phyloP scores from a whole-genome alignment of 768 basidiomycete genomes.

The Suillus fuscotomentosus region DNA sequence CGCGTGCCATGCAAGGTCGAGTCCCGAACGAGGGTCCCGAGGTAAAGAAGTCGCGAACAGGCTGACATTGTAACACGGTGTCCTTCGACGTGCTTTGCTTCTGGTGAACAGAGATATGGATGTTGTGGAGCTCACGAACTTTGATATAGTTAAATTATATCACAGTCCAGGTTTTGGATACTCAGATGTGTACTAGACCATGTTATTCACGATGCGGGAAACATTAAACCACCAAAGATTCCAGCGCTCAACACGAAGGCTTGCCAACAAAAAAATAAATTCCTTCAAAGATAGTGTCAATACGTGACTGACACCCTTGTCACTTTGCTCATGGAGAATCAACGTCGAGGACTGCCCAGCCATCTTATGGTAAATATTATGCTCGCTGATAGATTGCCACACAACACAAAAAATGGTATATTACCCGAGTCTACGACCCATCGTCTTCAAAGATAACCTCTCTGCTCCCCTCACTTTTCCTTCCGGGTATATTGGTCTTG shows the following conservation, averaged over 20 bases:
- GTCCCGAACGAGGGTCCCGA: slow-evolving; percentile 8
- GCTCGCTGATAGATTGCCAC: neutral
- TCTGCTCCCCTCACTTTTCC: slow-evolving; percentile 40
- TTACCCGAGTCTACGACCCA: neutral
- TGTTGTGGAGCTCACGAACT: neutral
- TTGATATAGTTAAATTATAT: neutral
- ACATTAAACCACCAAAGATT: neutral
- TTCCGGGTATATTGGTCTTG: slow-evolving; percentile 33
- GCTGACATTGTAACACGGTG: slow-evolving; percentile 13
- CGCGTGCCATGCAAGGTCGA: slow-evolving; percentile 7
- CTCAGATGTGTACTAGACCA: neutral
- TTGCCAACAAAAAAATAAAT: neutral
- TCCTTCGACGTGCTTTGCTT: slow-evolving; percentile 4
- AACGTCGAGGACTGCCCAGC: neutral
- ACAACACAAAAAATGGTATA: neutral
- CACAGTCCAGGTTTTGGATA: neutral
- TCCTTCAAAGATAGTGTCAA: neutral
- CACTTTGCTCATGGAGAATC: neutral
- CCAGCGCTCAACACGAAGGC: neutral
- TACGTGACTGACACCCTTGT: neutral
- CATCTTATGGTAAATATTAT: slow-evolving; percentile 1
- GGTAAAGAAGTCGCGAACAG: slow-evolving; percentile 22
- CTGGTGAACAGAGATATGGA: neutral
- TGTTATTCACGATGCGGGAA: neutral
- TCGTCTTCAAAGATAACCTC: slow-evolving; percentile 57